These are phyloP conservation scores for Mycena haematopus DNA, from an alignment of 768 basidiomycete species.

Conservation along the genomic window DNA sequence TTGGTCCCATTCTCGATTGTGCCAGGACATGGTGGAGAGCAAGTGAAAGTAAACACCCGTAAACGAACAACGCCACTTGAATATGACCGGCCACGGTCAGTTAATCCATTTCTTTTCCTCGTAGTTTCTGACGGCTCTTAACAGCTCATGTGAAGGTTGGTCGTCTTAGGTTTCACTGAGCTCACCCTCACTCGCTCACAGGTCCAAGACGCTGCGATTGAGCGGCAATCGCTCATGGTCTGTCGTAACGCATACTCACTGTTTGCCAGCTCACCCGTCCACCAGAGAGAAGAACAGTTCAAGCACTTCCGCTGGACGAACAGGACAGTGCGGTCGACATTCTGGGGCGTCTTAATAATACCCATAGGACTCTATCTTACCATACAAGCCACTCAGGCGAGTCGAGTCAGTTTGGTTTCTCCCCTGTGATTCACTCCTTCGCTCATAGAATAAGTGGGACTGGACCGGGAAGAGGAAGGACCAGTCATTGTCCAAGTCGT, in stretches of 20 bases:
- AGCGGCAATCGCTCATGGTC: conserved; percentile 62
- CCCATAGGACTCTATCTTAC: conserved; percentile 64
- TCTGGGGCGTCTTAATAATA: conserved; percentile 69
- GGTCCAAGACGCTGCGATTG: conserved; percentile 60
- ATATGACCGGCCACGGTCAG: conserved; percentile 8
- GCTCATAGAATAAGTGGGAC: conserved; percentile 30
- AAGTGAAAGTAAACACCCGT: conserved; percentile 38
- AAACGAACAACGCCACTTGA: conserved; percentile 21
- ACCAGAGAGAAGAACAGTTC: conserved; percentile 85
- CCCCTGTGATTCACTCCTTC: conserved; percentile 1
- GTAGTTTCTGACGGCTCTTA: background rate
- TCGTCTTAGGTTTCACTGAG: background rate
- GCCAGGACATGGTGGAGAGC: conserved; percentile 56
- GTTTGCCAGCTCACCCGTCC: conserved; percentile 9
- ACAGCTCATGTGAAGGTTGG: conserved; percentile 34
- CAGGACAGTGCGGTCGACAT: conserved; percentile 62
- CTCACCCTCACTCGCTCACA: background rate
- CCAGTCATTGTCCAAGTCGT: conserved; percentile 37
- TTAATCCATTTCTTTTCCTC: background rate
- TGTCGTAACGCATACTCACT: conserved; percentile 16
- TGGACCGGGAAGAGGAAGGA: conserved; percentile 39
- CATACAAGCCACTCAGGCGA: conserved; percentile 43
- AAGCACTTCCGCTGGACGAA: conserved; percentile 83
- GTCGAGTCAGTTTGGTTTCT: conserved; percentile 31
- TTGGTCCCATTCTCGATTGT: conserved; percentile 88